phyloP scores from a whole-genome alignment of 140 eudicot species.

The Cichorium intybus region DNA sequence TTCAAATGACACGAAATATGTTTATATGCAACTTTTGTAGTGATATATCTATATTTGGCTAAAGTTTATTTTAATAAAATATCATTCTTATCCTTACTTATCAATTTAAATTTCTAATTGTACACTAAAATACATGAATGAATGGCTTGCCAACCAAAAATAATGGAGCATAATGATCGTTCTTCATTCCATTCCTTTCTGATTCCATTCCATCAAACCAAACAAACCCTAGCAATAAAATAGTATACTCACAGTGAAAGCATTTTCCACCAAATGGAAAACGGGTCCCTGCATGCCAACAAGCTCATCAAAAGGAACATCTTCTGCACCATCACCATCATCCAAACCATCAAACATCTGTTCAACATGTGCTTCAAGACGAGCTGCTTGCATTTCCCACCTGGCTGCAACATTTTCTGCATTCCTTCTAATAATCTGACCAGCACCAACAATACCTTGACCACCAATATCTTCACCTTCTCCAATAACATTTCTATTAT shows the following conservation, averaged over 20 bases:
- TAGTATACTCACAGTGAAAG: conserved; percentile 76
- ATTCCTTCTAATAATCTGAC: conserved; percentile 73
- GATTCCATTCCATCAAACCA: no score
- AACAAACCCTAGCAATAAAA: neutral
- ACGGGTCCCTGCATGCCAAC: conserved; percentile 99
- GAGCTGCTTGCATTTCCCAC: conserved; percentile 85
- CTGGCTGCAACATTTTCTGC: conserved; percentile 86
- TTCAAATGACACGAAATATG: no score
- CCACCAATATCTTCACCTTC: conserved; percentile 48
- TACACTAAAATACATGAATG: no score
- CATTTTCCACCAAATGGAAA: conserved; percentile 96
- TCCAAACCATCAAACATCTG: conserved; percentile 93
- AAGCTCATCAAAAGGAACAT: conserved; percentile 96
- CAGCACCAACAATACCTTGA: conserved; percentile 70
- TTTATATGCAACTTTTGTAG: no score
- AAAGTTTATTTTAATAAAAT: no score
- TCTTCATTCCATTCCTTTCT: no score
- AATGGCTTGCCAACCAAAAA: no score
- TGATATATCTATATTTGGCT: no score
- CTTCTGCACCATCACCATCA: conserved; percentile 95
- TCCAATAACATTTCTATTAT: conserved; percentile 53
- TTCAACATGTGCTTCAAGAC: conserved; percentile 83
- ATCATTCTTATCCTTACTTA: no score
- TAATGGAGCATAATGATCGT: no score
- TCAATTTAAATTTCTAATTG: no score